These are phyloP conservation scores for Aquilaria agallochum DNA, from an alignment of 441 rosid genomes.

Conservation along the genomic window DNA sequence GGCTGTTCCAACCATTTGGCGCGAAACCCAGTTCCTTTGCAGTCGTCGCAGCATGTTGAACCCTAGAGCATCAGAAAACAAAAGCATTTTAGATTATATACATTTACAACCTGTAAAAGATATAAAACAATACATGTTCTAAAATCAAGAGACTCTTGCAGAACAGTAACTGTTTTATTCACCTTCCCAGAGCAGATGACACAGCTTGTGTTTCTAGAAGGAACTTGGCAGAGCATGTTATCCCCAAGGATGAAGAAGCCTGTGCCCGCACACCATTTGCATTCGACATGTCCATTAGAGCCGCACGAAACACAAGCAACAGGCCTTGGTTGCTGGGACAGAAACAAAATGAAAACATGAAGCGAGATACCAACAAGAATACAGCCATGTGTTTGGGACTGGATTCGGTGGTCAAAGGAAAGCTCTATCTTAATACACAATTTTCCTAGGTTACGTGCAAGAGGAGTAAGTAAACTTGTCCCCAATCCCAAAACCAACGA, in stretches of 20 bases:
- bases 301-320: constrained; percentile 65
- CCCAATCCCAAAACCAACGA: too few relatives aligned
- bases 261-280: constrained; percentile 93
- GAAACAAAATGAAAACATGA: constrained; percentile 9
- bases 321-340: constrained; percentile 79
- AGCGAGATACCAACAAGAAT: neutral
- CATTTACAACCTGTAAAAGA: neutral
- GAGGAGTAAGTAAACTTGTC: too few relatives aligned
- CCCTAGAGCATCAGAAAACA: constrained; percentile 41
- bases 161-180: neutral
- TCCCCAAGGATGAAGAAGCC: constrained; percentile 91
- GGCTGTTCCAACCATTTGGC: constrained; percentile 93
- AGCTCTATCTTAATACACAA: too few relatives aligned
- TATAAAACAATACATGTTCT: neutral
- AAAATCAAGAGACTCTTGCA: neutral
- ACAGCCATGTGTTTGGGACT: too few relatives aligned
- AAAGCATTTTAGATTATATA: neutral
- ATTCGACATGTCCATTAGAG: constrained; percentile 72
- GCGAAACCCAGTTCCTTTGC: constrained; percentile 94
- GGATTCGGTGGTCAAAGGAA: too few relatives aligned
- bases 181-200: constrained; percentile 89
- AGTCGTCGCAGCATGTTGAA: constrained; percentile 56
- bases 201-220: constrained; percentile 80
- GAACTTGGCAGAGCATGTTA: constrained; percentile 94
- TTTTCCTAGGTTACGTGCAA: too few relatives aligned